Percentiles rank a stretch among this genome's conserved stretches.
Conservation (phyloP, 2,329 filamentous ascomycete genomes). For the Mycosphaerella sp. region DNA sequence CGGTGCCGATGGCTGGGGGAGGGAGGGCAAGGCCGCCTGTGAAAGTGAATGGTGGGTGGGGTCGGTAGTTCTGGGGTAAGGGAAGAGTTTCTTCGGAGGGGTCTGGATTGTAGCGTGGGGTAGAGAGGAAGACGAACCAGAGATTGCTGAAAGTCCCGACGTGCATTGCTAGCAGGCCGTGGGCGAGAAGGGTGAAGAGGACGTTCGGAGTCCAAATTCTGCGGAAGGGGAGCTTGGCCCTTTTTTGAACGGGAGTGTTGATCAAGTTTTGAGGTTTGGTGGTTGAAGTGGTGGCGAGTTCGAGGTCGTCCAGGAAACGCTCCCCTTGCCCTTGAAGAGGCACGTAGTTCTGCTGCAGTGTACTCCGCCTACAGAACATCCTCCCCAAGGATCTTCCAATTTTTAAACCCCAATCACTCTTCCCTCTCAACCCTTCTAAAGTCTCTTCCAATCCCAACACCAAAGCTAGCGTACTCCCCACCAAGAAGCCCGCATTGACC, state of each 20-base stretch:
- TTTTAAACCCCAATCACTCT: conserved; percentile 38
- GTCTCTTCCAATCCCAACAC: conserved; percentile 62
- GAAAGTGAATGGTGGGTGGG: conserved; percentile 41
- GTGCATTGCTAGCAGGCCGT: conserved; percentile 44
- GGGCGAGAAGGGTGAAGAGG: conserved; percentile 39
- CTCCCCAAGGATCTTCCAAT: conserved; percentile 37
- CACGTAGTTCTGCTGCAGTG: conserved; percentile 29
- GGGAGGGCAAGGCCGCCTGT: conserved; percentile 46
- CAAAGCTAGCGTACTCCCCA: conserved; percentile 49
- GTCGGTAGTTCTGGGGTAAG: conserved; percentile 36
- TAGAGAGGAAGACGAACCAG: conserved; percentile 47
- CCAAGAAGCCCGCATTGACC: conserved; percentile 57
- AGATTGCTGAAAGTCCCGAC: conserved; percentile 46
- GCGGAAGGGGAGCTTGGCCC: conserved; percentile 40
- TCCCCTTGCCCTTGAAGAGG: conserved; percentile 29
- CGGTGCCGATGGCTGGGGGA: conserved; percentile 43
- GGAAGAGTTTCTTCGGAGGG: conserved; percentile 29
- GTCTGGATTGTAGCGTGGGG: conserved; percentile 38
- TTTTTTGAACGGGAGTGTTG: conserved; percentile 5
- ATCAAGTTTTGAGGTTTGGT: not conserved
- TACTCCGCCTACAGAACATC: conserved; percentile 27
- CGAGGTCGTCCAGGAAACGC: conserved; percentile 20
- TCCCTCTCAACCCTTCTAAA: conserved; percentile 37
- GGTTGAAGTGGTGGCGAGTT: conserved; percentile 11
- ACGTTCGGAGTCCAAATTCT: conserved; percentile 46